Conservation (phyloP, 139 green algal species). For the Chlamydomonas schloesseri region DNA sequence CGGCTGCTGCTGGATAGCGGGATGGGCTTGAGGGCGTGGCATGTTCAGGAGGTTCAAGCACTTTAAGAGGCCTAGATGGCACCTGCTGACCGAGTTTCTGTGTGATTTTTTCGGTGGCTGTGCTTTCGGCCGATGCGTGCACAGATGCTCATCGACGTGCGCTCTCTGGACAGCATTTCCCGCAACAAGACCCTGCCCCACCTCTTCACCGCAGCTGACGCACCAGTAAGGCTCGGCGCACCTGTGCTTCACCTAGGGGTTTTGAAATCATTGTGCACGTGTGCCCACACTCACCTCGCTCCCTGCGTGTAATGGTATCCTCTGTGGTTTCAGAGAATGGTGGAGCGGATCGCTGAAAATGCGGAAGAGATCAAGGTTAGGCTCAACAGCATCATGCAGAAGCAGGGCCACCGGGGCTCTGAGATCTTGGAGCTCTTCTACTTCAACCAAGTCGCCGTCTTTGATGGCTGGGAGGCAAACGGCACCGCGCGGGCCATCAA, state of each 20-base stretch:
- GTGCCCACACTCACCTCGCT: too few relatives aligned
- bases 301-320: too few relatives aligned
- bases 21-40: too few relatives aligned
- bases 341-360: not conserved
- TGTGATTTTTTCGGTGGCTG: too few relatives aligned
- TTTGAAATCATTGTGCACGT: too few relatives aligned
- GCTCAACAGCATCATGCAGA: not conserved
- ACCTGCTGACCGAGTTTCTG: too few relatives aligned
- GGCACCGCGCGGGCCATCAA: not conserved
- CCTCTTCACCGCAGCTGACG: not conserved
- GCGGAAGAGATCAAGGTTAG: conserved; percentile 9
- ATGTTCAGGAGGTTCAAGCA: not conserved
- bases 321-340: too few relatives aligned
- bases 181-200: not conserved
- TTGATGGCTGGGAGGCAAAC: not conserved
- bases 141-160: conserved; percentile 11
- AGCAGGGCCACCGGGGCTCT: not conserved
- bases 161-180: not conserved
- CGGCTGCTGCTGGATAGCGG: too few relatives aligned
- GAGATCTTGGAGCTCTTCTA: not conserved
- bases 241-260: too few relatives aligned
- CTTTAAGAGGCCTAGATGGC: too few relatives aligned
- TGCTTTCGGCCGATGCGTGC: too few relatives aligned
- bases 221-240: too few relatives aligned
- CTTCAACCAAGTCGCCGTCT: not conserved